Conservation (phyloP, 2,329 filamentous ascomycete genomes). For the Capronia coronata region DNA sequence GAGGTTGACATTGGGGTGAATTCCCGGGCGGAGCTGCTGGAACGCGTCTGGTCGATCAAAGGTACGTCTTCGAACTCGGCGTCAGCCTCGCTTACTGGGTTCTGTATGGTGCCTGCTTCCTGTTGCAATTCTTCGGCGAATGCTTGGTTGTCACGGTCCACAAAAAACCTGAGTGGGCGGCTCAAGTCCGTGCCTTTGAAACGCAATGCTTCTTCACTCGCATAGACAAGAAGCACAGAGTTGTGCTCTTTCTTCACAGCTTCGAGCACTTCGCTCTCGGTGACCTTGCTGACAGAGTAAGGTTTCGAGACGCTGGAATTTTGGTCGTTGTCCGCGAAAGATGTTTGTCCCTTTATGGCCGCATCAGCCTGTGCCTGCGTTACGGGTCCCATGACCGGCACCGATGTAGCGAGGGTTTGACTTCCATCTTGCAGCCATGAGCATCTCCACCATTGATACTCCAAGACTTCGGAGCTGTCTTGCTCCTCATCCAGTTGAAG, state of each 20-base stretch:
- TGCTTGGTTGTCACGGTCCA: slow-evolving; percentile 44
- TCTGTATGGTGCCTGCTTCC: slow-evolving; percentile 13
- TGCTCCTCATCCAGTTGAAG: slow-evolving; percentile 33
- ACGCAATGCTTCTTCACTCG: slow-evolving; percentile 44
- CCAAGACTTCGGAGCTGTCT: slow-evolving; percentile 27
- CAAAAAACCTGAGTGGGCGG: slow-evolving; percentile 37
- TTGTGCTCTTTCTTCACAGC: slow-evolving; percentile 48
- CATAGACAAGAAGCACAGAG: slow-evolving; percentile 54
- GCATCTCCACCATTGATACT: slow-evolving; percentile 52
- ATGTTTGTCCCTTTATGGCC: slow-evolving; percentile 15
- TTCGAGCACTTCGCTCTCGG: slow-evolving; percentile 50
- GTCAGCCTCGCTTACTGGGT: slow-evolving; percentile 6
- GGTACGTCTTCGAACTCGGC: slow-evolving; percentile 23
- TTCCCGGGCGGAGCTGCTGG: slow-evolving; percentile 21
- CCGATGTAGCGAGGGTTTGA: background rate
- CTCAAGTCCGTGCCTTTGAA: slow-evolving; percentile 30
- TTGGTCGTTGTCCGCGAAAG: background rate
- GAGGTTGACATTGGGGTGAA: slow-evolving; percentile 27
- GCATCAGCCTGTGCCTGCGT: slow-evolving; percentile 18
- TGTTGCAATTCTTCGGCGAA: slow-evolving; percentile 32
- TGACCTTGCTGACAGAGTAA: slow-evolving; percentile 40
- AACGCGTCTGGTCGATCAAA: slow-evolving; percentile 21
- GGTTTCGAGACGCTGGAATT: slow-evolving; percentile 32
- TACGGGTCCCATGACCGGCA: slow-evolving; percentile 16
- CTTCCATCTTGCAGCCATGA: slow-evolving; percentile 20